Evolutionary conservation across 2,329 filamentous ascomycete genomes (phyloP).

Genomic region (Hymenoscyphus salicellus): DNA sequence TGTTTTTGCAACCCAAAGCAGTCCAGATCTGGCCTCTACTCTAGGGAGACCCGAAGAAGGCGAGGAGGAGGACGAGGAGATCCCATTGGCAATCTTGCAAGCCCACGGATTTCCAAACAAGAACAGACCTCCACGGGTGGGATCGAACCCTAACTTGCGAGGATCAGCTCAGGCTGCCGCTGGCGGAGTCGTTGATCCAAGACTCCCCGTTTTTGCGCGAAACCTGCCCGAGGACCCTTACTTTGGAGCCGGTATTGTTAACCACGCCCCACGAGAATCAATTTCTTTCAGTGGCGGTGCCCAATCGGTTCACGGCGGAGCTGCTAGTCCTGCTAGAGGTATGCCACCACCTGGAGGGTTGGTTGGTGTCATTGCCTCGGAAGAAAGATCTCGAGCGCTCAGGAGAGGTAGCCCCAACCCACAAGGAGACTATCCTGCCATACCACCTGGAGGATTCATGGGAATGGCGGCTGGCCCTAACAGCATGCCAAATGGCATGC

Average conservation of each 20-base stretch:
- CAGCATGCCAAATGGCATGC: constrained; percentile 33
- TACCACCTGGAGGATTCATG: constrained; percentile 27
- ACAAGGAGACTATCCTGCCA: constrained; percentile 46
- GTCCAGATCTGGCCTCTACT: constrained; percentile 51
- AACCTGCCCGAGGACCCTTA: constrained; percentile 83
- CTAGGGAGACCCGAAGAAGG: constrained; percentile 8
- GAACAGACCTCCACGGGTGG: constrained; percentile 66
- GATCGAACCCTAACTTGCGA: constrained; percentile 70
- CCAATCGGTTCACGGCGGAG: constrained; percentile 41
- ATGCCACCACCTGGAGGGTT: constrained; percentile 73
- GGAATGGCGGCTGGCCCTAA: constrained; percentile 34
- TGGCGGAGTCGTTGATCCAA: constrained; percentile 46
- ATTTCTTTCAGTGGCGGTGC: constrained; percentile 64
- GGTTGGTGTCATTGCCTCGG: constrained; percentile 81
- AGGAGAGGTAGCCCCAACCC: constrained; percentile 74
- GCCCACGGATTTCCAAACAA: constrained; percentile 85
- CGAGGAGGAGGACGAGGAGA: constrained; percentile 68
- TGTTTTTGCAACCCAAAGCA: constrained; percentile 56
- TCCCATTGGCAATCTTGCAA: constrained; percentile 80
- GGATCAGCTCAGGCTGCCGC: constrained; percentile 55
- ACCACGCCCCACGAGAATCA: constrained; percentile 69
- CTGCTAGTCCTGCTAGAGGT: constrained; percentile 17
- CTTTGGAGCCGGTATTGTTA: constrained; percentile 72
- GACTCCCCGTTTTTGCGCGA: constrained; percentile 77
- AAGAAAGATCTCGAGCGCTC: constrained; percentile 76